Evolutionary conservation across 306 rosid species (phyloP).

Genomic region (Albizia julibrissin): DNA sequence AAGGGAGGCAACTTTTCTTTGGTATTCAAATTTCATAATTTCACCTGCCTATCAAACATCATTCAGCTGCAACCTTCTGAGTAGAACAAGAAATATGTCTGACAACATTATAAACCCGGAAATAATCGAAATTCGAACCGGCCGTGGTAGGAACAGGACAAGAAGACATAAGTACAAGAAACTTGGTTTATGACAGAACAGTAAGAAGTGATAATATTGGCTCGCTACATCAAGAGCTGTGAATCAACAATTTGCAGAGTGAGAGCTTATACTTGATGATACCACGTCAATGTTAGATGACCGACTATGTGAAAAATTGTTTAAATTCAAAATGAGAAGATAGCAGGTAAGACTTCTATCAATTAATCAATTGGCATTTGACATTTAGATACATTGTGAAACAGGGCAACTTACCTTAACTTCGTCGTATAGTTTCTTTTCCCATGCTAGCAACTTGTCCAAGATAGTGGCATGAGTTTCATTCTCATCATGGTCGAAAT

Average conservation of each 20-base stretch:
- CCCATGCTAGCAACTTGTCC: constrained; percentile 98
- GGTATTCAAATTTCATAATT: constrained; percentile 87
- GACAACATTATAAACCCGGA: background rate
- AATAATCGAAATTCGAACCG: background rate
- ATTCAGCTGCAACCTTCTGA: constrained; percentile 27
- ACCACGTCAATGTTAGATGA: background rate
- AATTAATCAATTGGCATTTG: background rate
- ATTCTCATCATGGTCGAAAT: constrained; percentile 66
- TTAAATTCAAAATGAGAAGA: constrained; percentile 1
- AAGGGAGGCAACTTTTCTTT: constrained; percentile 73
- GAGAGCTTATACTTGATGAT: background rate
- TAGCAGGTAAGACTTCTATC: constrained; percentile 12
- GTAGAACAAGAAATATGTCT: background rate
- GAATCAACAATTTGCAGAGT: background rate
- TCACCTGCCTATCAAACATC: constrained; percentile 82
- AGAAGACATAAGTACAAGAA: background rate
- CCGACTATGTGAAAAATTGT: constrained; percentile 7
- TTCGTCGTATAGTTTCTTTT: constrained; percentile 94
- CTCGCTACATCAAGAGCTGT: background rate
- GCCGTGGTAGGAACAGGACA: background rate
- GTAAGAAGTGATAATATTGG: background rate
- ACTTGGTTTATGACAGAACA: background rate
- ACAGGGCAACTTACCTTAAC: constrained; percentile 62
- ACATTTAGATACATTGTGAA: background rate
- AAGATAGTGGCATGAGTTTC: constrained; percentile 93